Base-by-base conservation (phyloP, 2,329 filamentous ascomycete species). In the Xylariaceae sp. region DNA sequence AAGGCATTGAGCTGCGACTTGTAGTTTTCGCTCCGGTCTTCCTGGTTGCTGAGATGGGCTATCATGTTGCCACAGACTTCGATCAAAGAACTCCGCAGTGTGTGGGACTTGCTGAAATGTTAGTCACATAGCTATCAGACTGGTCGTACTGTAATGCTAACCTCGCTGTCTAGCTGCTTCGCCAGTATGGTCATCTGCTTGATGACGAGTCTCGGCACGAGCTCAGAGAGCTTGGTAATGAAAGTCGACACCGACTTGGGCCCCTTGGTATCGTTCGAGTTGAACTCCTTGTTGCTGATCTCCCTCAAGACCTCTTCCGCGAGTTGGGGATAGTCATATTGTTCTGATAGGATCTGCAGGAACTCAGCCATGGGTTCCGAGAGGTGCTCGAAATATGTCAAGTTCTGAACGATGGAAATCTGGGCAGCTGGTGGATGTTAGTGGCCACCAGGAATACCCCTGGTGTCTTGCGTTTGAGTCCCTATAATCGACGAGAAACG, bases 301-400 rank as follows among this genome's bases (percentile, higher is more conserved):
- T 99, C 94, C 68, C 91, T 88, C 60, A 99, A 76, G 35, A 97
- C 90, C 72, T 99, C 94, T 72, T 97, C 94, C 3, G 92, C 88
- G 7, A 99, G 81, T 70, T 99, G 94, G 13, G 92, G 90, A 72
- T 97, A 96, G 75, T 99, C 94, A 76, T 97, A 99, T 77, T 97
- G 93, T 72, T 97, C 92, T 0, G 92, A 88, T 30, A 99, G 80
- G 69, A 97, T 99, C 68, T 97, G 91, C 3, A 99, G 78, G 68
- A 99, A 96, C 73, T 99, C 95, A 37, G 94, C 94, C 94, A 99
- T 99, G 1, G 94, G 94, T 71, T 99, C 94, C 0, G 94, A 93
- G n/a, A 99, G 78, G 74, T 99, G 94, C 75, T 99, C 94, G 69
- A 97, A 99, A 73, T 99, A 99, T 4, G 94, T 96, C 66, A 99